These are phyloP conservation scores for Starmerella vaccinii DNA, from an alignment of 805 yeast genomes.

Conservation along the genomic window DNA sequence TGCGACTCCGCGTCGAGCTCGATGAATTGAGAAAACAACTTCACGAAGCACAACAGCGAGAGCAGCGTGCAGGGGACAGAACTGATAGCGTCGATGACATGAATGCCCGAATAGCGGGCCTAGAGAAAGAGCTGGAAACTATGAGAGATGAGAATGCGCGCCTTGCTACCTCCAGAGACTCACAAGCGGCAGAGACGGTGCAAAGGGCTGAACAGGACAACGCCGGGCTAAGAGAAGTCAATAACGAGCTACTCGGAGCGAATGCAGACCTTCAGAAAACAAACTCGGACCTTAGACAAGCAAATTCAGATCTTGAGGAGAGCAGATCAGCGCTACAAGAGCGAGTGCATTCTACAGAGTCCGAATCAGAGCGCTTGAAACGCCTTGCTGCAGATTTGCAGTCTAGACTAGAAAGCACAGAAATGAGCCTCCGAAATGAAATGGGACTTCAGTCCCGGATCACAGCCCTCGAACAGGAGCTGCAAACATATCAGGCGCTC, in stretches of 20 bases:
- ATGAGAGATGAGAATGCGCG: not conserved
- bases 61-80: not conserved
- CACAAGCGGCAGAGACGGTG: not conserved
- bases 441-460: not conserved
- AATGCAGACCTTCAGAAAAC: too few species aligned
- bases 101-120: not conserved
- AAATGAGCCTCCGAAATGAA: not conserved
- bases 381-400: not conserved
- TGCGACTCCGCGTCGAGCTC: conserved; percentile 1
- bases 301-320: not conserved
- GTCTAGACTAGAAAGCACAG: not conserved
- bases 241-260: too few species aligned
- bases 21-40: not conserved
- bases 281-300: not conserved
- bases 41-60: not conserved
- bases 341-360: not conserved
- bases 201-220: too few species aligned
- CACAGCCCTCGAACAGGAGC: not conserved
- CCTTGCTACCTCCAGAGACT: not conserved
- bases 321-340: not conserved
- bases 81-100: not conserved
- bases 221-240: too few species aligned
- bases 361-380: not conserved
- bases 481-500: not conserved
- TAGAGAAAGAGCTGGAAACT: not conserved